A percentile compares a stretch with the other conserved stretches of the same genome.
Evolutionary conservation across 768 basidiomycete genomes (phyloP).

Genomic region (Pleurotus djamor): DNA sequence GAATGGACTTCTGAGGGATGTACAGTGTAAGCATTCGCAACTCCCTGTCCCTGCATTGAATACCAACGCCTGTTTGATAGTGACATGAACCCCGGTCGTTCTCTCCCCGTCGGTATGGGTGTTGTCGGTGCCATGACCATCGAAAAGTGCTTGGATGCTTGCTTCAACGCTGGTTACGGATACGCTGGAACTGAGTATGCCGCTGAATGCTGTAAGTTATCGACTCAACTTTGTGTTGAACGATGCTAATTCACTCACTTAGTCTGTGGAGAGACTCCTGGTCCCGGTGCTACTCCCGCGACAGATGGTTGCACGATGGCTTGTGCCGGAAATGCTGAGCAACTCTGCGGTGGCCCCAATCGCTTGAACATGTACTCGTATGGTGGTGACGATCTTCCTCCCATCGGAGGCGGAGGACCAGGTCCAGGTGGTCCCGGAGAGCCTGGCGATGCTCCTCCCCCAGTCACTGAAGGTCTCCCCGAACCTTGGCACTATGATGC

Average conservation of each 20-base stretch:
- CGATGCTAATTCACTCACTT: neutral
- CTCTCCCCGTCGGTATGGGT: neutral
- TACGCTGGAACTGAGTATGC: constrained; percentile 50
- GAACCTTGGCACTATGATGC: neutral
- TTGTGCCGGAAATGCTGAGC: constrained; percentile 12
- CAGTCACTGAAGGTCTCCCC: constrained; percentile 5
- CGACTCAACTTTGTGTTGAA: neutral
- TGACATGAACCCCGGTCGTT: constrained; percentile 3
- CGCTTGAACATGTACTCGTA: constrained; percentile 7
- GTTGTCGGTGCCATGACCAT: constrained; percentile 1
- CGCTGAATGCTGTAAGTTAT: constrained; percentile 6
- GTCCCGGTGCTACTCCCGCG: neutral
- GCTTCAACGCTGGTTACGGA: constrained; percentile 23
- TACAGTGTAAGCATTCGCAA: neutral
- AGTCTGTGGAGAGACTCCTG: constrained; percentile 12
- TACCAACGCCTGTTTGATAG: neutral
- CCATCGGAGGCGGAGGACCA: neutral
- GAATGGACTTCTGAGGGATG: constrained; percentile 5
- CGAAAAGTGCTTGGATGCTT: constrained; percentile 12
- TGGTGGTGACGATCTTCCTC: constrained; percentile 4
- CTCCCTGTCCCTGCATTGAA: too few species aligned
- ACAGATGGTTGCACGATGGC: constrained; percentile 11
- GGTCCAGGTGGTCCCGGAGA: neutral
- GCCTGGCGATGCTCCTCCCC: neutral
- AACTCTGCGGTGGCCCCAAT: constrained; percentile 15